These are phyloP conservation scores for Scenedesmus sp. DNA, from an alignment of 163 green algal genomes.

Conservation along the genomic window DNA sequence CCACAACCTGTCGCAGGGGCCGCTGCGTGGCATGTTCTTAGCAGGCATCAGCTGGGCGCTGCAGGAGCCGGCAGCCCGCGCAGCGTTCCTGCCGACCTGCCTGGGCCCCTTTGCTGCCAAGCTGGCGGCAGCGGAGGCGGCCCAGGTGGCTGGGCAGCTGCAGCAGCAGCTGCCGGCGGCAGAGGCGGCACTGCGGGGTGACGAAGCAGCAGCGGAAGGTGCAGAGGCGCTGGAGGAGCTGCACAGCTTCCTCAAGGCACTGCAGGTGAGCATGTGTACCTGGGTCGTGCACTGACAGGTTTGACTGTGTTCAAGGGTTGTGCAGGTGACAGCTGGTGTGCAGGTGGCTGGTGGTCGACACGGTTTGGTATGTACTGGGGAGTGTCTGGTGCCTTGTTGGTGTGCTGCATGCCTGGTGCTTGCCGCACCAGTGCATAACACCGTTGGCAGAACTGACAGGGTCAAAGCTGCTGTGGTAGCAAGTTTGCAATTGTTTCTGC, in stretches of 20 bases:
- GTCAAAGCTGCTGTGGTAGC: no score
- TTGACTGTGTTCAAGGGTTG: not conserved
- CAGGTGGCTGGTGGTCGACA: not conserved
- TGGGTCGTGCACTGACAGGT: not conserved
- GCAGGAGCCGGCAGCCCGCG: conserved; percentile 10
- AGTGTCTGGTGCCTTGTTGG: not conserved
- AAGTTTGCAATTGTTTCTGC: not conserved
- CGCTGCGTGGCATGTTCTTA: conserved; percentile 7
- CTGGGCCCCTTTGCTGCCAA: conserved; percentile 11
- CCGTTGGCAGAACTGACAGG: not conserved
- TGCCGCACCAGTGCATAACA: not conserved
- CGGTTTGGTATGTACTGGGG: not conserved
- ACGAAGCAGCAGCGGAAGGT: not conserved
- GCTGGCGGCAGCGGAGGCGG: conserved; percentile 26
- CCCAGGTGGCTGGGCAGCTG: conserved; percentile 1
- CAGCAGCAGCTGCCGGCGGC: conserved; percentile 4
- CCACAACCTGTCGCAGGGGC: conserved; percentile 31
- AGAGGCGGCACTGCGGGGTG: not conserved
- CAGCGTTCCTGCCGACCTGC: conserved; percentile 7
- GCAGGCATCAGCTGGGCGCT: not conserved
- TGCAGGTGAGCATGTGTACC: conserved; percentile 25
- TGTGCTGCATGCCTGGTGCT: not conserved
- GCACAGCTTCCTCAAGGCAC: not conserved
- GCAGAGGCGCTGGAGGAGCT: not conserved
- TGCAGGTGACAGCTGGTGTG: not conserved